Base-by-base conservation (phyloP, 139 green algal genomes). In the Auxenochlorella pyrenoidosa region DNA sequence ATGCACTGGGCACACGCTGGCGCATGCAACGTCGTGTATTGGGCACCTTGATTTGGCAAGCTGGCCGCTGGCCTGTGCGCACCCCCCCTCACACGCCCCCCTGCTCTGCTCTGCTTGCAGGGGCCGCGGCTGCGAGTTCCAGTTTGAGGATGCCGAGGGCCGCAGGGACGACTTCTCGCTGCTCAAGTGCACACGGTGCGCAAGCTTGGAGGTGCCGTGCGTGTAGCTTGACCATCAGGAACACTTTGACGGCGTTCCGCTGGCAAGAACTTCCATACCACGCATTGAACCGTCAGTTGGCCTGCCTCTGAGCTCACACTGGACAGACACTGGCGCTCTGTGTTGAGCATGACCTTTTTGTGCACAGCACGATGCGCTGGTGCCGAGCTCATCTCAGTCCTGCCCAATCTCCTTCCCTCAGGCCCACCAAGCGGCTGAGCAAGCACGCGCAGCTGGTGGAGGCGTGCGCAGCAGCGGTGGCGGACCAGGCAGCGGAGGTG, bases 181-280 rank as follows among this genome's bases (percentile, higher is more conserved):
- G 19, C 75, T 81, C 75, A 81, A 81, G 75, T 59, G 43, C 75
- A 81, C 75, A 15, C 30, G 75, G 75, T 81, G 75, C 28, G 75
- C 0, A 32, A 73, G 30, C 28, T 2, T 24, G 21, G 21, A 3
- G 21, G 8, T 13, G 28, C 6, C 63, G 12, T 36, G 63, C 47
- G 47, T 10, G 47, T n/a, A n/a, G n/a, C n/a, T n/a, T n/a, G n/a
- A n/a, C n/a, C n/a, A n/a, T n/a, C n/a, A n/a, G n/a, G n/a, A n/a
- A n/a, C n/a, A n/a, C n/a, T n/a, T n/a, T n/a, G n/a, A n/a, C n/a
- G n/a, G n/a, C n/a, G n/a, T n/a, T n/a, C n/a, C n/a, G n/a, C n/a
- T n/a, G n/a, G n/a, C n/a, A n/a, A n/a, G n/a, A n/a, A n/a, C n/a
- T n/a, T n/a, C n/a, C n/a, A n/a, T n/a, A n/a, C n/a, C n/a, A n/a